Evolutionary conservation across 2,329 filamentous ascomycete species (phyloP), one percentile per base, ranked within the genome.

Genomic region (Sporothrix sp.): DNA sequence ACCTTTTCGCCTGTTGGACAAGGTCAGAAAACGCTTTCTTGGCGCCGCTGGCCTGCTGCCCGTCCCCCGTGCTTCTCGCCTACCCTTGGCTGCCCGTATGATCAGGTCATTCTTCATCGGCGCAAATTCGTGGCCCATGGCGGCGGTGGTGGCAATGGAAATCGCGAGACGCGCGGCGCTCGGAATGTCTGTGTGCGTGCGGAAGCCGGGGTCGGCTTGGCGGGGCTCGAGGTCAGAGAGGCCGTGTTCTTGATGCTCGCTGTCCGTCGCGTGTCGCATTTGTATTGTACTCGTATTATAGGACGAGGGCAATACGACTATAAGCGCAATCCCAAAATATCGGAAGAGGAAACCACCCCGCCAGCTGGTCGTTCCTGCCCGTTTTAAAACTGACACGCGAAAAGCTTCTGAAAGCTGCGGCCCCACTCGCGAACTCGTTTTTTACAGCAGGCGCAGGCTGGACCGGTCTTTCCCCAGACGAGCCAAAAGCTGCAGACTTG

Each of bases 41-140:
- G n/a, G n/a, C n/a, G n/a, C n/a, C n/a, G n/a, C n/a, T 9, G n/a
- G n/a, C 21, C 30, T 43, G 21, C n/a, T n/a, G 25, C 7, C 10
- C 14, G 4, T 61, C 54, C 58, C 37, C 16, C 23, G 20, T 14
- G 16, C 5, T 6, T 30, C 37, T 30, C 21, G 47, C 18, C 10
- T 70, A 94, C 90, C 93, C 77, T 85, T 81, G 58, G 93, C 93
- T 60, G 91, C 87, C 65, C 93, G 82, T 53, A 98, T 74, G 63
- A 98, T 76, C 60, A 97, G 73, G 64, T 98, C 91, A 68, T 98
- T 98, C 71, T 94, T 82, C 66, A 97, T 71, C 52, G 89, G 87
- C 61, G 83, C 81, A 61, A 96, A 96, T 61, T 81, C 69, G 60
- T 80, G 73, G 55, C 73, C 71, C 84, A 88, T 89, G 58, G 46